Base-by-base conservation (phyloP, 495 filamentous ascomycete species). In the Cercophora samala region DNA sequence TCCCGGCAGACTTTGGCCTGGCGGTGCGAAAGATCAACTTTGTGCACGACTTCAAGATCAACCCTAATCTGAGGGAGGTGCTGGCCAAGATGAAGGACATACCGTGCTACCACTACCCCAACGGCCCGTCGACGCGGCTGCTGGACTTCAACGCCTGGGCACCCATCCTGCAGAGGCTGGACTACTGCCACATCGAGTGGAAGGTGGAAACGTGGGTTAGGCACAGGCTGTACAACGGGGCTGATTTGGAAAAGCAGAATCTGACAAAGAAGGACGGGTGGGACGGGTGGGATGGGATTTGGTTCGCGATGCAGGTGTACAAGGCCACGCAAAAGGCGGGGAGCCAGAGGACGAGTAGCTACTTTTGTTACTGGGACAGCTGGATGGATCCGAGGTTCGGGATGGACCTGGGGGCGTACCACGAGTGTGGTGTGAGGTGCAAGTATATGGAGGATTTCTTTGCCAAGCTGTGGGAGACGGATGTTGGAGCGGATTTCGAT, bases 391-490 rank as follows among this genome's bases (percentile, higher is more conserved):
- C 37, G 37, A 46, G 37, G 37, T 46, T 13, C 13, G 11, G 9
- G 37, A 46, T 46, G 8, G 37, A 46, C 22, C 29, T 46, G n/a
- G 29, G 19, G 0, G 3, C 21, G 46, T 22, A 22, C 15, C 18
- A 62, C 5, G 26, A 19, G 42, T 29, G 32, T 24, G 32, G 19
- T 25, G 24, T 32, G 17, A 26, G 18, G 58, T 23, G 24, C 18
- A 29, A 60, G 24, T 46, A 46, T 46, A 46, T 46, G 37, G 37
- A 11, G 37, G 37, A 46, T 46, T 46, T 46, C 37, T 46, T 46
- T 46, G 37, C 9, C 37, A 46, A 46, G 37, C 2, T 46, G 37
- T 46, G 58, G 58, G 58, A 19, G 62, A 23, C n/a, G 62, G n/a
- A 25, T 17, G 18, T n/a, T 17, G 18, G 64, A 26, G 37, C 37